Percentiles rank a stretch among this genome's conserved stretches.
phyloP scores from a whole-genome alignment of 306 rosid genomes.

The Ochetophila trinervis region DNA sequence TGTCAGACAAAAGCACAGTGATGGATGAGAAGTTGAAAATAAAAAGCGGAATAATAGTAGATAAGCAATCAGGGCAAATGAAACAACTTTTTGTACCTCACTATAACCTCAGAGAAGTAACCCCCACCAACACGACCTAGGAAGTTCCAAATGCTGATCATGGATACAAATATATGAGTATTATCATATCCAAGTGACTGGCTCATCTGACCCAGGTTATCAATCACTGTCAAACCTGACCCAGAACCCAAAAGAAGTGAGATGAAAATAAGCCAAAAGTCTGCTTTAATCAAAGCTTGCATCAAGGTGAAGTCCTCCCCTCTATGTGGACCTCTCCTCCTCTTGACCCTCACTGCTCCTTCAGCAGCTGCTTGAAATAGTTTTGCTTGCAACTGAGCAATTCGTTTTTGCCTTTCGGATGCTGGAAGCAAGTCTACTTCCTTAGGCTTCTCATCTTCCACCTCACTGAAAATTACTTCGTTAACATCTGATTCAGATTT shows the following conservation, averaged over 20 bases:
- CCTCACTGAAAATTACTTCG: slow-evolving; percentile 57
- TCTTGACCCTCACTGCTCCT: slow-evolving; percentile 86
- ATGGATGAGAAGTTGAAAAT: slow-evolving; percentile 9
- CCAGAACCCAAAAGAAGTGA: slow-evolving; percentile 88
- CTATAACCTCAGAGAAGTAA: slow-evolving; percentile 79
- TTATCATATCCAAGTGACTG: slow-evolving; percentile 67
- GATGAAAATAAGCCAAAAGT: slow-evolving; percentile 85
- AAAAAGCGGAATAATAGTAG: not conserved
- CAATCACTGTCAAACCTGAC: slow-evolving; percentile 84
- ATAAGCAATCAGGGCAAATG: slow-evolving; percentile 1
- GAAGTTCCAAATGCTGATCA: slow-evolving; percentile 97
- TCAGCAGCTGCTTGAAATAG: slow-evolving; percentile 64
- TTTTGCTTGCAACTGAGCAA: slow-evolving; percentile 56
- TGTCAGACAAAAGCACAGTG: slow-evolving; percentile 30
- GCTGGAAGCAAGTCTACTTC: slow-evolving; percentile 56
- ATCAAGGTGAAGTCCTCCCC: slow-evolving; percentile 85
- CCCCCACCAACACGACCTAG: slow-evolving; percentile 96
- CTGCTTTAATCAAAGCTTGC: slow-evolving; percentile 92
- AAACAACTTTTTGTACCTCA: slow-evolving; percentile 50
- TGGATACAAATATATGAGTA: slow-evolving; percentile 71
- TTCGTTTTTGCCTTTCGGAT: slow-evolving; percentile 55
- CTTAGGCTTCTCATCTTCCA: slow-evolving; percentile 48
- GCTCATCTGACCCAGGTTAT: slow-evolving; percentile 87
- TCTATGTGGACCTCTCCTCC: slow-evolving; percentile 79
- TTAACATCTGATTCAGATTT: slow-evolving; percentile 35